Percentiles rank a stretch among this genome's conserved stretches.
phyloP scores from a whole-genome alignment of 352 stramenopile species.

The Phytopythium vexans region DNA sequence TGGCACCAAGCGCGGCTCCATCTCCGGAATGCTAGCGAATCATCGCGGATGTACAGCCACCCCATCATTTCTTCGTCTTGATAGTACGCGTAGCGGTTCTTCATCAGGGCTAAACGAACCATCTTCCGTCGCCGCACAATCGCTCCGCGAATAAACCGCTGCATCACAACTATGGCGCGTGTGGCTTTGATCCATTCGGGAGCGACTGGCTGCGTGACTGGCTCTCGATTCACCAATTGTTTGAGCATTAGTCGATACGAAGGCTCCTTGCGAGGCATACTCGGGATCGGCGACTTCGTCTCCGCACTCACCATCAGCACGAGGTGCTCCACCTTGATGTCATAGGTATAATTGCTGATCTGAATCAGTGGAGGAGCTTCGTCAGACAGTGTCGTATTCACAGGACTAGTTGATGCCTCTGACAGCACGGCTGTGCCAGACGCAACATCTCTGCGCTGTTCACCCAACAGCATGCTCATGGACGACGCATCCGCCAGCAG shows the following conservation, averaged over 20 bases:
- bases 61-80: slow-evolving; percentile 67
- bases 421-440: slow-evolving; percentile 7
- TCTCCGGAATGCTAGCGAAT: slow-evolving; percentile 78
- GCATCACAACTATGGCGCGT: slow-evolving; percentile 74
- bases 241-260: slow-evolving; percentile 76
- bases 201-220: slow-evolving; percentile 28
- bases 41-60: slow-evolving; percentile 81
- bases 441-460: neutral
- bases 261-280: slow-evolving; percentile 33
- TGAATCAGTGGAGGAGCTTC: slow-evolving; percentile 9
- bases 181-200: slow-evolving; percentile 71
- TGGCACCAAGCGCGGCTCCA: slow-evolving; percentile 85
- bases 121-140: slow-evolving; percentile 68
- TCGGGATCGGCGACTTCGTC: slow-evolving; percentile 22
- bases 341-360: slow-evolving; percentile 63
- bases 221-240: slow-evolving; percentile 69
- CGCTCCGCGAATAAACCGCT: slow-evolving; percentile 75
- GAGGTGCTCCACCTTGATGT: slow-evolving; percentile 67
- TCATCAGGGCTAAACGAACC: slow-evolving; percentile 48
- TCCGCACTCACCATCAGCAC: slow-evolving; percentile 68
- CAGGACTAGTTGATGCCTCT: slow-evolving; percentile 30
- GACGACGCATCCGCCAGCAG: neutral
- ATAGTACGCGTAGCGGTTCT: slow-evolving; percentile 56
- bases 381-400: slow-evolving; percentile 25
- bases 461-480: neutral